Evolutionary conservation across 495 filamentous ascomycete genomes (phyloP), one percentile per base, ranked within the genome.

Genomic region (Aspergillus bridgeri): DNA sequence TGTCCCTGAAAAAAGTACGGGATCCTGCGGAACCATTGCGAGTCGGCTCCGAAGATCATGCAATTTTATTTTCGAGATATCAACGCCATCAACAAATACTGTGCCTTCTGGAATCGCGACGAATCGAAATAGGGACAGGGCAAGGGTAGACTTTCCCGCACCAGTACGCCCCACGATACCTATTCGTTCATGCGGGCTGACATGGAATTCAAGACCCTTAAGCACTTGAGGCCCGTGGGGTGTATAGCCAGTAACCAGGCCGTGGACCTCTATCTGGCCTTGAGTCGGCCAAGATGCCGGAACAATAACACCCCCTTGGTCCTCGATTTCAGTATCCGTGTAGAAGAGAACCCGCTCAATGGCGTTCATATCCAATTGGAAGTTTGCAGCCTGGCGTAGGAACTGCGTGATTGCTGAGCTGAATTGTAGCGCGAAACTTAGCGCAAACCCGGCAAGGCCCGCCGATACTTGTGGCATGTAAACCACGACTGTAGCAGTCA

Each of bases 331-430:
- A 6, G 94, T 74, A 11, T 85, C 79, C 0, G 86, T 83, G 64
- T 92, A 96, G 68, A 95, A 91, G 6, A 92, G 75, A 43, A 96
- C 86, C 17, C 91, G 79, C 73, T 96, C 91, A 0, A 86, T 85
- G 20, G 89, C 83, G 58, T 94, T 96, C 89, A 96, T 93, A 60
- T 88, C 82, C 8, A 94, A 73, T 60, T 96, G 90, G 6, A 83
- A 65, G 50, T 76, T 77, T 0, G 83, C 74, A 56, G 83, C 76
- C 42, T 72, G 67, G 18, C 79, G 73, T 3, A 86, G 69, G 1
- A 76, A 67, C 48, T 72, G 72, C 0, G 72, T 70, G 21, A 84
- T 69, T 0, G 79, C 76, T 13, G 58, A 67, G 51, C 80, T 83
- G 61, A 82, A 83, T 43, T 82, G 76, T 46, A 83, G 53, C 0